A percentile compares a stretch with the other conserved stretches of the same genome.
Conservation (phyloP, 2,329 filamentous ascomycete genomes). For the Sphaerostilbella broomeana region DNA sequence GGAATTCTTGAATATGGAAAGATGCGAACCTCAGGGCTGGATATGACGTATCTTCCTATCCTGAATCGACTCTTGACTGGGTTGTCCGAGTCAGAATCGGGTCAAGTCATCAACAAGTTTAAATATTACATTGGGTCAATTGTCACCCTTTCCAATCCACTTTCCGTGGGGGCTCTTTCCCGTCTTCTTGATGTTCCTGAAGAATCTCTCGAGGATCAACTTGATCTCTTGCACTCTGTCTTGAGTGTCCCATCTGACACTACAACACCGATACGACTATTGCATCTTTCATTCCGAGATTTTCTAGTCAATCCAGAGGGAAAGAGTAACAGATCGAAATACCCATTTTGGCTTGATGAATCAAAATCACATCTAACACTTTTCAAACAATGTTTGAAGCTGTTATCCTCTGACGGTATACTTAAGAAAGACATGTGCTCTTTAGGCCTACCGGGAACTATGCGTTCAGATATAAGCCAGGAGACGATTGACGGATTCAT, state of each 20-base stretch:
- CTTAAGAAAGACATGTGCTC: conserved; percentile 22
- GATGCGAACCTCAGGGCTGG: conserved; percentile 11
- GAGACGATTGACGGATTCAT: conserved; percentile 14
- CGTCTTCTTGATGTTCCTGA: conserved; percentile 20
- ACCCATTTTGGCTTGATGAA: conserved; percentile 16
- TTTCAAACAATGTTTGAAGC: conserved; percentile 20
- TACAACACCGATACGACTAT: conserved; percentile 22
- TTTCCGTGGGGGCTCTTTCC: conserved; percentile 23
- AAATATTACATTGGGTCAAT: conserved; percentile 26
- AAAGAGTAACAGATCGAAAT: conserved; percentile 9
- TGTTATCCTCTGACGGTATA: conserved; percentile 19
- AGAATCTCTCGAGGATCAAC: conserved; percentile 15
- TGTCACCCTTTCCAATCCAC: conserved; percentile 24
- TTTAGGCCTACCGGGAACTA: not conserved
- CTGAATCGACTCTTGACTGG: conserved; percentile 11
- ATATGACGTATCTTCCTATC: conserved; percentile 17
- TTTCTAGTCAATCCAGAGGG: conserved; percentile 22
- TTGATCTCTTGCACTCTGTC: conserved; percentile 30
- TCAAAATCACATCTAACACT: conserved; percentile 1
- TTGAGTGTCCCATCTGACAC: conserved; percentile 24
- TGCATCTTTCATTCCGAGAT: conserved; percentile 35
- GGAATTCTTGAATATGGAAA: conserved; percentile 19
- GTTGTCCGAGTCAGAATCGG: not conserved
- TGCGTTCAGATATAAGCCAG: conserved; percentile 4
- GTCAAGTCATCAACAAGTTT: conserved; percentile 20